These are phyloP conservation scores for Fulvia fulva DNA, from an alignment of 2,329 filamentous ascomycete species.

Conservation along the genomic window DNA sequence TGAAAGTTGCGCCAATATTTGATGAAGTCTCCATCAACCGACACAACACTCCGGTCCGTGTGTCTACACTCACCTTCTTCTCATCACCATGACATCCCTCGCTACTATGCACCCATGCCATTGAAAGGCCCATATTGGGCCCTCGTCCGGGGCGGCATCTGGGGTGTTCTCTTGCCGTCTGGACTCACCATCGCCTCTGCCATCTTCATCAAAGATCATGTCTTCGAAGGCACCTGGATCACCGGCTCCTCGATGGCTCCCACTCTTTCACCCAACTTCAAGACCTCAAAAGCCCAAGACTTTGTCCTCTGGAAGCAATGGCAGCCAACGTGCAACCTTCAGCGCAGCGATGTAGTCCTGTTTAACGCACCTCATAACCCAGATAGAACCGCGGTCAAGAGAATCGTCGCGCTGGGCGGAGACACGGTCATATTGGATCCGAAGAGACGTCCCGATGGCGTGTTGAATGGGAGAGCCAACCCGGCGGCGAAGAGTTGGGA, in stretches of 20 bases:
- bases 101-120: neutral
- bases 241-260: conserved; percentile 45
- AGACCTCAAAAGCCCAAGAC: conserved; percentile 39
- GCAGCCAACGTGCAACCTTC: conserved; percentile 25
- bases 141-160: neutral
- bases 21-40: no score
- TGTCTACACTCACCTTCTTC: no score
- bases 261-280: conserved; percentile 40
- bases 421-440: conserved; percentile 65
- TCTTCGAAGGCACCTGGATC: conserved; percentile 37
- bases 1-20: no score
- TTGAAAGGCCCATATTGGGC: neutral
- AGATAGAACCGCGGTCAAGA: conserved; percentile 69
- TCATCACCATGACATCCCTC: neutral
- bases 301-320: conserved; percentile 37
- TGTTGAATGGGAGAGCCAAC: conserved; percentile 33
- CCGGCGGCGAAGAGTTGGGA: conserved; percentile 29
- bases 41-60: no score
- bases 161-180: conserved; percentile 7
- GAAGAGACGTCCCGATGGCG: conserved; percentile 31
- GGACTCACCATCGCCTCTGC: conserved; percentile 7
- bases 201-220: conserved; percentile 40
- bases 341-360: conserved; percentile 44
- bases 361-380: conserved; percentile 60
- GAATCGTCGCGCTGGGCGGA: conserved; percentile 75